phyloP scores from a whole-genome alignment of 129 eudicot species.

The Chrysanthemum seticuspe region DNA sequence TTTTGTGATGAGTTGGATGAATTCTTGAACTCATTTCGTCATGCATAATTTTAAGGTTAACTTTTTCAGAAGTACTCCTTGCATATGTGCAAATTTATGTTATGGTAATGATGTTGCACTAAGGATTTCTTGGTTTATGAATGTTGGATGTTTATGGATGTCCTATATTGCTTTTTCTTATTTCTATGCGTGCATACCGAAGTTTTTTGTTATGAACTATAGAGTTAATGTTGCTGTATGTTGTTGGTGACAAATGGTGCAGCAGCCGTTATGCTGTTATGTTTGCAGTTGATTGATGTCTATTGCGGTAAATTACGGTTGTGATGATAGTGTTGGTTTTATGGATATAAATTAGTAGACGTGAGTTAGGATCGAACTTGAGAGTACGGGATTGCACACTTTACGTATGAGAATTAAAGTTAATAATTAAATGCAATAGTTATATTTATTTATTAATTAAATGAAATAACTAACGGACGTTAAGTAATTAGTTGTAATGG shows the following conservation, averaged over 20 bases:
- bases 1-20: slow-evolving; percentile 37
- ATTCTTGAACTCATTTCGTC: slow-evolving; percentile 21
- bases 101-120: slow-evolving; percentile 20
- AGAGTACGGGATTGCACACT: too few relatives aligned
- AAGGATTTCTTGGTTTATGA: slow-evolving; percentile 28
- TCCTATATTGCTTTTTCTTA: background rate
- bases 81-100: slow-evolving; percentile 10
- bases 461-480: too few relatives aligned
- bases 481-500: too few relatives aligned
- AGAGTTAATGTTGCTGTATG: slow-evolving; percentile 51
- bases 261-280: slow-evolving; percentile 68
- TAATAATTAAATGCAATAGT: too few relatives aligned
- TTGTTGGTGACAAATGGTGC: slow-evolving; percentile 49
- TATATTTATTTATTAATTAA: too few relatives aligned
- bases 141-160: background rate
- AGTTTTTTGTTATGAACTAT: slow-evolving; percentile 40
- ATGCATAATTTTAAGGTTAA: slow-evolving; percentile 42
- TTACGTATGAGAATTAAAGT: too few relatives aligned
- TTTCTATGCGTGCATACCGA: slow-evolving; percentile 32
- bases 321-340: too few relatives aligned
- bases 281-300: slow-evolving; percentile 61
- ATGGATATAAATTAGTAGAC: too few relatives aligned
- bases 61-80: slow-evolving; percentile 41
- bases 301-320: slow-evolving; percentile 19
- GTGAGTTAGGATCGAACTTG: too few relatives aligned